Conservation (phyloP, 768 basidiomycete species). For the Sutorius australiensis region DNA sequence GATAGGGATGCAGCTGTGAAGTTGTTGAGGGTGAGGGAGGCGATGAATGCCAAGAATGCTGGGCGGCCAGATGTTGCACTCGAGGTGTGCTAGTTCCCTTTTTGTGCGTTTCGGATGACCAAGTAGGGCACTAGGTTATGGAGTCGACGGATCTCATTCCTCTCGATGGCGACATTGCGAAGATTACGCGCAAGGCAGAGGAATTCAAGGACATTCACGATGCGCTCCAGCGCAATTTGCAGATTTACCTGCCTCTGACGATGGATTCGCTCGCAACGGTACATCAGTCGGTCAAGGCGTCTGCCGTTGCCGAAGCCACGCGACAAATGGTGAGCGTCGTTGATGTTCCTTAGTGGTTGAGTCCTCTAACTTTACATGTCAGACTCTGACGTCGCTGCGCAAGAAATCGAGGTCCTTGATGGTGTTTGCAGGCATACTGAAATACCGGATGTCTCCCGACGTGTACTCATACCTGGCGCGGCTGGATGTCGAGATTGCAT, state of each 20-base stretch:
- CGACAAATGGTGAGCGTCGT: conserved; percentile 61
- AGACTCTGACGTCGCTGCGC: conserved; percentile 62
- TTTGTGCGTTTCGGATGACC: background rate
- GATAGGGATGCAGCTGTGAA: conserved; percentile 72
- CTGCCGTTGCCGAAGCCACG: conserved; percentile 67
- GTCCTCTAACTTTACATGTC: conserved; percentile 9
- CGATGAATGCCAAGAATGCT: conserved; percentile 67
- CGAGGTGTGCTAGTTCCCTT: conserved; percentile 51
- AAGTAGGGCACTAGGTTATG: conserved; percentile 54
- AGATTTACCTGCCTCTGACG: conserved; percentile 79
- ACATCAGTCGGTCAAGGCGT: conserved; percentile 72
- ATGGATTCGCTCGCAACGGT: conserved; percentile 90
- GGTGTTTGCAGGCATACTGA: conserved; percentile 83
- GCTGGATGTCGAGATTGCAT: conserved; percentile 80
- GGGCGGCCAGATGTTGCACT: conserved; percentile 75
- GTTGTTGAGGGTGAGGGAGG: conserved; percentile 77
- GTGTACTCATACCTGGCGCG: conserved; percentile 86
- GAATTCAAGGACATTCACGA: conserved; percentile 88
- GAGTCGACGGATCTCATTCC: conserved; percentile 87
- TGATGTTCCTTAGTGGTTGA: conserved; percentile 8
- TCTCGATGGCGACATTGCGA: conserved; percentile 76
- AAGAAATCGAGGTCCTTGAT: conserved; percentile 83
- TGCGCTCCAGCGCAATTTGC: conserved; percentile 83
- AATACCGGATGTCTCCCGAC: conserved; percentile 87
- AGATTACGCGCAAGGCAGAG: conserved; percentile 82